Evolutionary conservation across 306 rosid species (phyloP).

Genomic region (Styphnolobium japonicum): DNA sequence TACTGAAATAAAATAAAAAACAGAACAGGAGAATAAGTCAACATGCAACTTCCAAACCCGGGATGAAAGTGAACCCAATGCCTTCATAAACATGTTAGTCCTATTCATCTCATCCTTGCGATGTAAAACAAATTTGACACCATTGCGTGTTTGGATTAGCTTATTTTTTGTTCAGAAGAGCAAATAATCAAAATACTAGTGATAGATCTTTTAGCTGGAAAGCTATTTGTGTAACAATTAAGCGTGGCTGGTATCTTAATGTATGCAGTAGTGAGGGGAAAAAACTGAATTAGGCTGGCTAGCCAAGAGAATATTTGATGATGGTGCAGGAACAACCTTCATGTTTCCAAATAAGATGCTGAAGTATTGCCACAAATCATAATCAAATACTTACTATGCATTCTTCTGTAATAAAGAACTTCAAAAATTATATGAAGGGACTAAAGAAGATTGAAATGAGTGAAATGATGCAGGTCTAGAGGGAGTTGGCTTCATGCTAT

Average conservation of each 20-base stretch:
- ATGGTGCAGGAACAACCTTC: not conserved
- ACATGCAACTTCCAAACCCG: not conserved
- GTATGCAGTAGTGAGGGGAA: too few relatives aligned
- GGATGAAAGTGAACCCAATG: not conserved
- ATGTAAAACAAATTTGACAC: not conserved
- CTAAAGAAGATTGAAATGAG: not conserved
- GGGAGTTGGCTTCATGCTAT: not conserved
- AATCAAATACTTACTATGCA: not conserved
- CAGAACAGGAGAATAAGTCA: not conserved
- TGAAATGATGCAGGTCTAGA: slow-evolving; percentile 1
- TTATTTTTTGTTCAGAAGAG: too few relatives aligned
- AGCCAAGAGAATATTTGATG: slow-evolving; percentile 5
- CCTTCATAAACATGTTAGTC: not conserved
- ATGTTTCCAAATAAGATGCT: not conserved
- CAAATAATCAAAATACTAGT: too few relatives aligned
- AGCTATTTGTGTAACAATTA: too few relatives aligned
- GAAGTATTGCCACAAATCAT: not conserved
- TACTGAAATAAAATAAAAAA: too few relatives aligned
- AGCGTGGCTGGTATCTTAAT: too few relatives aligned
- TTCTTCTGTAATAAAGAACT: not conserved
- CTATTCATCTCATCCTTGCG: not conserved
- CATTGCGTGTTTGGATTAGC: too few relatives aligned
- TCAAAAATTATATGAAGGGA: not conserved
- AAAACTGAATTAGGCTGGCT: not conserved
- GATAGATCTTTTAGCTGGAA: not conserved